Evolutionary conservation across 148 eudicot genomes (phyloP), one percentile per base, ranked within the genome.

Genomic region (Arctostaphylos glauca): DNA sequence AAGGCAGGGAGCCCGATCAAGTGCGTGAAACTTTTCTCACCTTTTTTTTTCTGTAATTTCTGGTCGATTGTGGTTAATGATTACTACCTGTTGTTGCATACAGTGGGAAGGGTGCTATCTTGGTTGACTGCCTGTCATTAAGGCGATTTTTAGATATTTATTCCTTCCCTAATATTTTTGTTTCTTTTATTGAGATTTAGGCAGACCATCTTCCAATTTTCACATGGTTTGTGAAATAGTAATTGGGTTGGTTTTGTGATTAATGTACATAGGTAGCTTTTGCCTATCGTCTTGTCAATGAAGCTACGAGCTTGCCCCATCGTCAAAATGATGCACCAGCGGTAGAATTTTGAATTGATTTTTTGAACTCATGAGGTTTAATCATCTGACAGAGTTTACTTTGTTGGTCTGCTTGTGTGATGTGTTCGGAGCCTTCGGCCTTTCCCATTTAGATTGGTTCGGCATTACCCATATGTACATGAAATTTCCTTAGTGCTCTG

Each of bases 1-100:
- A 94, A 91, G 85, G 94, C 93, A 76, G 94, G 98, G 81, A 91
- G 90, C 87, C 79, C 94, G 72, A 88, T 81, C 48, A 89, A 88
- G 98, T 93, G 19, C 91, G 93, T 90, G 38, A 81, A 55, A 66
- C 41, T 38, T 70, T 49, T 80, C 16, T 46, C 43, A 9, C 52
- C 23, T 82, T 72, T 67, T 43, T 44, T 52, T 10, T n/a, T n/a
- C n/a, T 54, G 50, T 56, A 3, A 3, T 4, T 10, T 16, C 15
- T 56, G 12, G 14, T 31, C 38, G 38, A 72, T 46, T 2, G 13
- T 0, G 21, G 50, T 71, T 71, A 43, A 71, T 71, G 47, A 71
- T 43, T 44, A 71, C 47, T 71, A 16, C 43, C 75, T 44, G n/a
- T 71, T 72, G 38, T 72, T 72, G 74, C 74, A 73, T 47, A n/a